These are phyloP conservation scores for Ilex paraguariensis DNA, from an alignment of 305 asterid species.

Conservation along the genomic window DNA sequence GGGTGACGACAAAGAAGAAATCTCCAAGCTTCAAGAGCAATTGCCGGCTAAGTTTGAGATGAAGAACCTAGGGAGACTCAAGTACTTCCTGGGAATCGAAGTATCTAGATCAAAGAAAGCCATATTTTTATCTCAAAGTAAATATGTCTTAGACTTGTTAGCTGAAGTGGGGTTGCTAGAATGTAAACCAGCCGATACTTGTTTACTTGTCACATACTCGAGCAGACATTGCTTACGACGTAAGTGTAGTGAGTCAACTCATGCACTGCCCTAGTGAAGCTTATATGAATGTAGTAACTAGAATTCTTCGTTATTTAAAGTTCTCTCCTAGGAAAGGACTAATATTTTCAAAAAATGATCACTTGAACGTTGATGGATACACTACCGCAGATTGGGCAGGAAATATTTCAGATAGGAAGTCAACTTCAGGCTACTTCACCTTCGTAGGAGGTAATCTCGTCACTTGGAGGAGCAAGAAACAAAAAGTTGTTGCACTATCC, in stretches of 20 bases:
- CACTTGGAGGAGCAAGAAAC: too few relatives aligned
- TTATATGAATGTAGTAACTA: not conserved
- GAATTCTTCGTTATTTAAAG: not conserved
- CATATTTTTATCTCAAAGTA: too few relatives aligned
- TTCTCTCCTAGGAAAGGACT: not conserved
- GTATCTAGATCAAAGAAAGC: not conserved
- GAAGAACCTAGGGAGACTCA: not conserved
- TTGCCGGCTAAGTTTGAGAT: not conserved
- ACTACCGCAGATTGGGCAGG: not conserved
- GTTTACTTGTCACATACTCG: too few relatives aligned
- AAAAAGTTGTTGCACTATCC: not conserved
- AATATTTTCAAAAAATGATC: not conserved
- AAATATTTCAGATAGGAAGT: too few relatives aligned
- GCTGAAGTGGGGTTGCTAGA: not conserved
- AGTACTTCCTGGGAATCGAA: not conserved
- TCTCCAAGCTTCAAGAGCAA: not conserved
- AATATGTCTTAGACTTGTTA: not conserved
- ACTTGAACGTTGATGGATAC: not conserved
- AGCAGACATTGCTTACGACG: too few relatives aligned
- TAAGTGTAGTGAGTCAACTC: not conserved
- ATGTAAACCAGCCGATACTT: not conserved
- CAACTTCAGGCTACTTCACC: too few relatives aligned
- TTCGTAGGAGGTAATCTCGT: too few relatives aligned
- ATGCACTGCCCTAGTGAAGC: not conserved
- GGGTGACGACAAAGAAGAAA: not conserved